Base-by-base conservation (phyloP, 306 rosid species). In the Mimosa pudica region DNA sequence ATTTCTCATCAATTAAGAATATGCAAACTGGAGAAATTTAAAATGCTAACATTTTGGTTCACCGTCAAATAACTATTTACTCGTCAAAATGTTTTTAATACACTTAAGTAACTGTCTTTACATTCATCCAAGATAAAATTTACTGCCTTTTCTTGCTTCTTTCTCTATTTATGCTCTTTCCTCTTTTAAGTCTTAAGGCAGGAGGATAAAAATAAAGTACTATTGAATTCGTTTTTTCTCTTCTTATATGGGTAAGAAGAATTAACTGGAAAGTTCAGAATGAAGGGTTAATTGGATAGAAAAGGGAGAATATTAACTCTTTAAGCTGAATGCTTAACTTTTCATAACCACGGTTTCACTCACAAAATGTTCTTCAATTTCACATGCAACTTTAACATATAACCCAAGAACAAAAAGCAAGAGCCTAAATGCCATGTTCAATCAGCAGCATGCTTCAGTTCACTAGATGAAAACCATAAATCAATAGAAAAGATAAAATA, bases 1-100 rank as follows among this genome's bases (percentile, higher is more conserved):
- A 49, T 51, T 71, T 16, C 20, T 45, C 7, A 49, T 48, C 75
- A 71, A 48, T 32, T 13, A 71, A 71, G 75, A 2, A 14, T 13
- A 7, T 18, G n/a, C 1, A 57, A 38, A 70, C 49, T 8, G 2
- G 18, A 47, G 47, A 70, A 70, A 46, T 12, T 70, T 5, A 13
- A 70, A 30, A 70, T 24, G n/a, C 12, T 0, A 52, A 24, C 38
- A 47, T 16, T 48, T 48, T 41, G 38, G 46, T 49, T 47, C 7
- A 2, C 18, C 60, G 24, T 72, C 36, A 68, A 45, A 49, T 18
- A 61, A 62, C 41, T 58, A 35, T 73, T 58, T 76, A 57, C 36
- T 79, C 63, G 8, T 38, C 24, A 41, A 32, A 47, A 57, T 47
- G 17, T 84, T 76, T 84, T 71, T 51, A 42, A n/a, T 32, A 35